Evolutionary conservation across 495 filamentous ascomycete species (phyloP).

Genomic region (Collariella sp.): DNA sequence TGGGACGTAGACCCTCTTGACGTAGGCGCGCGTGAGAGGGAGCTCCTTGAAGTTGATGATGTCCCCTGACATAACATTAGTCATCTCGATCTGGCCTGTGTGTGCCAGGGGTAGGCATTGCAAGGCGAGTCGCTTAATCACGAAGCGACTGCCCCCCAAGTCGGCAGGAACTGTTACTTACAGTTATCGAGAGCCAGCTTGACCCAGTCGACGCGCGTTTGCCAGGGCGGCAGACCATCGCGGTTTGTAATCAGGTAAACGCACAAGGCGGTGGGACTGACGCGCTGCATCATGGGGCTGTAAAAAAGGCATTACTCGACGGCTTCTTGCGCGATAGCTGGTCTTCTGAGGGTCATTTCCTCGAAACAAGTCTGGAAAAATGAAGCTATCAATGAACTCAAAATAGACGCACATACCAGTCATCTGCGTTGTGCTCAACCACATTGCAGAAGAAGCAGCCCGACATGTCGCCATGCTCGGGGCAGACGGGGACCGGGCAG

Average conservation of each 20-base stretch:
- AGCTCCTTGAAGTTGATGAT: not conserved
- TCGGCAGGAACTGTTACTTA: too few species aligned
- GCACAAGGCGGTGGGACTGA: not conserved
- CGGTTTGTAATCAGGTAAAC: constrained; percentile 5
- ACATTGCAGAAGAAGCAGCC: constrained; percentile 11
- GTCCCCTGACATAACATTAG: not conserved
- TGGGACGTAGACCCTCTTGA: not conserved
- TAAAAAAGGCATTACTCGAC: not conserved
- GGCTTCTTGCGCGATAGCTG: not conserved
- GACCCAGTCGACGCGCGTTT: constrained; percentile 6
- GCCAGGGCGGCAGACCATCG: constrained; percentile 4
- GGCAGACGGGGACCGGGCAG: not conserved
- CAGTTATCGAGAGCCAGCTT: constrained; percentile 1
- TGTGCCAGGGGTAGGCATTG: too few species aligned
- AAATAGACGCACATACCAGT: not conserved
- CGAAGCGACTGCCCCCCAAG: too few species aligned
- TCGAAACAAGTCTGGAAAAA: not conserved
- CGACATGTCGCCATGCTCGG: not conserved
- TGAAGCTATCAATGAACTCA: not conserved
- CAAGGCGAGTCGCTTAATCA: too few species aligned
- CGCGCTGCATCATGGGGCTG: constrained; percentile 6
- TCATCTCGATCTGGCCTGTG: too few species aligned
- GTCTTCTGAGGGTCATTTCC: not conserved
- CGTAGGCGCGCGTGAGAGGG: not conserved
- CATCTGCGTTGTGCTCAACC: constrained; percentile 4